Evolutionary conservation across 148 eudicot genomes (phyloP), one percentile per base, ranked within the genome.

Genomic region (Spergularia bocconei): DNA sequence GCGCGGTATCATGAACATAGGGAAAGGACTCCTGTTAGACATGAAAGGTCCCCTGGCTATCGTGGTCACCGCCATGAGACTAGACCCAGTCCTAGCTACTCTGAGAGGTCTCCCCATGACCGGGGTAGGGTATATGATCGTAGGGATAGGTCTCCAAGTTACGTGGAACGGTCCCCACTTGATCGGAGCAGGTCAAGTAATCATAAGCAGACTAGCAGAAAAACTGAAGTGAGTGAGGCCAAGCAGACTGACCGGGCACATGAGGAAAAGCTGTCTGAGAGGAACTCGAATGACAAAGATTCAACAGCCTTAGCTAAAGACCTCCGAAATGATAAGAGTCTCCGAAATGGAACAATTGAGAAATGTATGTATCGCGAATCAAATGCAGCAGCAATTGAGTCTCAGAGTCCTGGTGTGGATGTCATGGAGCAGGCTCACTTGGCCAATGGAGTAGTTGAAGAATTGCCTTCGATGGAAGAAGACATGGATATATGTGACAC

Each of bases 401-500:
- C 80, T 67, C 75, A 83, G 70, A 78, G 79, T 67, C 82, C 82
- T 57, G 36, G 63, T 51, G 58, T 64, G 36, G 73, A 66, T 13
- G 71, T 16, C 54, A 78, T 74, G 76, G 88, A 88, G 71, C 78
- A 83, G 65, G 70, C 74, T 60, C 72, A 76, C 19, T 79, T 76
- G 78, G 84, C 76, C 66, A 85, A 82, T 77, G 90, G 85, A 62
- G 75, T 73, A 39, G 48, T 50, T 52, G 97, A 92, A 67, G 97
- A 90, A 73, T 61, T 85, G 71, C 87, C 78, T 69, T 94, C 98
- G 10, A 94, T 94, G 98, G 98, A 94, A 78, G 98, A 94, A 84
- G 98, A 94, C 74, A 94, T 94, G 98, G 98, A 94, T 86, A 94
- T 94, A 75, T 87, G 98, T 69, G 87, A 94, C 78, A 94, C 98